Conservation (phyloP, 768 basidiomycete species). For the Suillus spraguei region DNA sequence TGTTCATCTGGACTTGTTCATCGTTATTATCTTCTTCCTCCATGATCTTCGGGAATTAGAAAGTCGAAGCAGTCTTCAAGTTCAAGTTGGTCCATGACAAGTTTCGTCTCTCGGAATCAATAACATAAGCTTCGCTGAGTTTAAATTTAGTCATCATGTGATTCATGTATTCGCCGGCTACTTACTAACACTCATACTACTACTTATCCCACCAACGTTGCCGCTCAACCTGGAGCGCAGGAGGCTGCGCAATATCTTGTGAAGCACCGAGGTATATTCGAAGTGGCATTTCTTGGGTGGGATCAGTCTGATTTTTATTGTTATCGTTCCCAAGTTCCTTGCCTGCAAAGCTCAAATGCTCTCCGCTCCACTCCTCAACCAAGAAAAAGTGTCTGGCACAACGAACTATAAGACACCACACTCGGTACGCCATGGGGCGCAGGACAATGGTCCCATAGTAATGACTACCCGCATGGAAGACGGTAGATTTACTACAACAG, state of each 20-base stretch:
- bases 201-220: background rate
- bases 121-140: slow-evolving; percentile 2
- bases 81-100: background rate
- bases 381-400: background rate
- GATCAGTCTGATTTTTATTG: background rate
- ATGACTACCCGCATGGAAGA: slow-evolving; percentile 17
- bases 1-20: slow-evolving; percentile 9
- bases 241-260: background rate
- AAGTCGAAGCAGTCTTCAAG: background rate
- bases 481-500: slow-evolving; percentile 49
- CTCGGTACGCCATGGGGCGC: background rate
- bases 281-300: background rate
- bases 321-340: background rate
- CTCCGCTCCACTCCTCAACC: background rate
- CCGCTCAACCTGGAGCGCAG: background rate
- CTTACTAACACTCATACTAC: background rate
- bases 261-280: background rate
- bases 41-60: slow-evolving; percentile 2
- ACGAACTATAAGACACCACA: slow-evolving; percentile 12
- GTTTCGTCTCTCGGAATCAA: background rate
- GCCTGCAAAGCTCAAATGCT: background rate
- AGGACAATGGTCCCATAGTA: background rate
- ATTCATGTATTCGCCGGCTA: background rate
- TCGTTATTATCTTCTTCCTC: background rate
- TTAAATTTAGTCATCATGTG: background rate